Evolutionary conservation across 2,329 filamentous ascomycete species (phyloP).

Genomic region (Cadophora sp.): DNA sequence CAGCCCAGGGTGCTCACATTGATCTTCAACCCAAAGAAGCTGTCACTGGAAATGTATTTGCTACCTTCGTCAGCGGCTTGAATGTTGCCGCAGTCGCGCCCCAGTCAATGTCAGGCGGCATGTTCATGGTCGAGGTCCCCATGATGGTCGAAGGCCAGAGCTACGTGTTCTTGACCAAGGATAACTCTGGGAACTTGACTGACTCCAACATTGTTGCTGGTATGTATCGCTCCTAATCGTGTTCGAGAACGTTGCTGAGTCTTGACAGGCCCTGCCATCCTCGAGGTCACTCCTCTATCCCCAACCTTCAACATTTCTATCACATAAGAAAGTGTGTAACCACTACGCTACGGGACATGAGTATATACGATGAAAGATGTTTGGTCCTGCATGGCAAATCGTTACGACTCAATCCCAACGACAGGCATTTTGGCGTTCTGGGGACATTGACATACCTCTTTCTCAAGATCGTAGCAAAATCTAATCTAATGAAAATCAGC

Average conservation of each 20-base stretch:
- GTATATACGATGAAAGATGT: background rate
- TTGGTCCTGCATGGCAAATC: background rate
- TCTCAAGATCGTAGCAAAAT: background rate
- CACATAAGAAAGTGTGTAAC: slow-evolving; percentile 6
- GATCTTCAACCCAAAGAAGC: slow-evolving; percentile 38
- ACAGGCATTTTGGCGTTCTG: slow-evolving; percentile 1
- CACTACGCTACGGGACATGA: background rate
- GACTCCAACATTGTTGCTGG: slow-evolving; percentile 48
- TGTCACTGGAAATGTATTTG: slow-evolving; percentile 42
- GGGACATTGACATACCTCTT: background rate
- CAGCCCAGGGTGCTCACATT: slow-evolving; percentile 32
- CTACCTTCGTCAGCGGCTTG: slow-evolving; percentile 45
- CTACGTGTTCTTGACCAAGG: slow-evolving; percentile 50
- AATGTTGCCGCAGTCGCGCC: slow-evolving; percentile 46
- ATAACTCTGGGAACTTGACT: slow-evolving; percentile 45
- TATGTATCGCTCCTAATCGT: background rate
- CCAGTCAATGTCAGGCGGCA: slow-evolving; percentile 42
- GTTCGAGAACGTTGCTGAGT: background rate
- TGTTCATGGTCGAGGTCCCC: slow-evolving; percentile 42
- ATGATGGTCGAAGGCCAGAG: slow-evolving; percentile 46
- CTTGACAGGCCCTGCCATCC: slow-evolving; percentile 43
- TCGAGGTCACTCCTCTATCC: slow-evolving; percentile 43
- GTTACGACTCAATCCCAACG: background rate
- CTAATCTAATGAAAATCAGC: background rate
- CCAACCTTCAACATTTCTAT: slow-evolving; percentile 39